Percentiles rank a stretch among this genome's conserved stretches.
These are phyloP conservation scores for Ocimum tenuiflorum DNA, from an alignment of 257 asterid species.

Conservation along the genomic window DNA sequence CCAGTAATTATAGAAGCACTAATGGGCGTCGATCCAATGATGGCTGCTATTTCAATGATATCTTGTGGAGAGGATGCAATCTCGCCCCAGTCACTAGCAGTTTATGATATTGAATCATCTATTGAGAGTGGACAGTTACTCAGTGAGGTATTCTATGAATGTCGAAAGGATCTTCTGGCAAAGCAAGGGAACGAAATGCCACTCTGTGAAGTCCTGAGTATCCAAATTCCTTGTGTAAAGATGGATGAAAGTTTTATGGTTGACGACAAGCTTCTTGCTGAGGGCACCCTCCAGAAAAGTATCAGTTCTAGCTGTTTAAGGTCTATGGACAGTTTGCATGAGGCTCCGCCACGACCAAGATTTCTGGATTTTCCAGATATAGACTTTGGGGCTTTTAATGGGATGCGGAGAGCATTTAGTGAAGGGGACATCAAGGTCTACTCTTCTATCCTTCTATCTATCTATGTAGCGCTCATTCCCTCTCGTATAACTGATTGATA, in stretches of 20 bases:
- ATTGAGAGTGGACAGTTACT: slow-evolving; percentile 63
- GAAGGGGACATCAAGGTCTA: slow-evolving; percentile 96
- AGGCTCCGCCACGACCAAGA: slow-evolving; percentile 43
- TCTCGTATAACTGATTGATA: too few species aligned
- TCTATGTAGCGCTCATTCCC: too few species aligned
- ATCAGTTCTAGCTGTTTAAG: slow-evolving; percentile 54
- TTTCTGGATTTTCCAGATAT: slow-evolving; percentile 61
- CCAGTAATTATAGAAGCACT: slow-evolving; percentile 58
- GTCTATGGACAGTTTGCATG: slow-evolving; percentile 46
- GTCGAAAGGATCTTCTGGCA: slow-evolving; percentile 79
- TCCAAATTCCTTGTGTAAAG: slow-evolving; percentile 34
- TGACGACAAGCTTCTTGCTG: slow-evolving; percentile 13
- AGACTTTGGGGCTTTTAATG: slow-evolving; percentile 61
- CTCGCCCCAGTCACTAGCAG: slow-evolving; percentile 49
- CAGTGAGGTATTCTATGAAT: slow-evolving; percentile 77
- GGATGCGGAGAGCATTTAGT: slow-evolving; percentile 87
- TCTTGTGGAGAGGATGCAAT: slow-evolving; percentile 69
- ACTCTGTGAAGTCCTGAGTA: slow-evolving; percentile 40
- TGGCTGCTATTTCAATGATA: slow-evolving; percentile 73
- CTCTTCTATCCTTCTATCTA: background rate
- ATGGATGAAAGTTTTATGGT: slow-evolving; percentile 31
- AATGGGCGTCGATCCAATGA: slow-evolving; percentile 63
- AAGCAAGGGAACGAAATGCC: slow-evolving; percentile 68
- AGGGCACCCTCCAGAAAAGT: slow-evolving; percentile 56
- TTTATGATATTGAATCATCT: slow-evolving; percentile 64